These are phyloP conservation scores for Irpex lacteus DNA, from an alignment of 1,284 basidiomycete genomes.

Conservation along the genomic window DNA sequence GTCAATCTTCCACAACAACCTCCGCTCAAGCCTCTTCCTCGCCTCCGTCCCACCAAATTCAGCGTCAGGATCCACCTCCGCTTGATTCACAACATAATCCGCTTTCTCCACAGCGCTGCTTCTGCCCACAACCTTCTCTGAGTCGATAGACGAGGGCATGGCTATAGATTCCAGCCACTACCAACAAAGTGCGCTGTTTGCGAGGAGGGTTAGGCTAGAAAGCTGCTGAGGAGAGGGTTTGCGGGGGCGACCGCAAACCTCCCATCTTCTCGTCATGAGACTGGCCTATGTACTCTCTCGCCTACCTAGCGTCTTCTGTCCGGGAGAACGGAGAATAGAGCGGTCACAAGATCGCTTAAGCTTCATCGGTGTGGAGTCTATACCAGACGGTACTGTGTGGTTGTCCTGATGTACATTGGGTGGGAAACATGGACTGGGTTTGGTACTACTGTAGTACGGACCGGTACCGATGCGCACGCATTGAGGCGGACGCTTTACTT, in stretches of 20 bases:
- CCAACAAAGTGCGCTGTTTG: not conserved
- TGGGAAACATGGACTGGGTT: not conserved
- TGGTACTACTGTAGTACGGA: not conserved
- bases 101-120: constrained; percentile 4
- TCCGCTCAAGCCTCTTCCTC: constrained; percentile 44
- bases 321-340: not conserved
- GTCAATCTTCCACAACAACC: constrained; percentile 62
- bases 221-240: not conserved
- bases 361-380: not conserved
- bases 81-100: not conserved
- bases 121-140: not conserved
- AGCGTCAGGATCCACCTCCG: constrained; percentile 19
- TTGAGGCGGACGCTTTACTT: not conserved
- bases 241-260: not conserved
- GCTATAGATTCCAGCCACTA: not conserved
- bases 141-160: not conserved
- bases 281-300: not conserved
- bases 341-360: not conserved
- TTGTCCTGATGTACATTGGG: not conserved
- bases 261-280: not conserved
- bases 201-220: not conserved
- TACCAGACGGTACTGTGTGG: too few species aligned
- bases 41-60: constrained; percentile 42
- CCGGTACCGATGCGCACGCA: not conserved
- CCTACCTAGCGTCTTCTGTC: not conserved